Evolutionary conservation across 306 rosid species (phyloP), one percentile per base, ranked within the genome.

Genomic region (Hippophae tibetana): DNA sequence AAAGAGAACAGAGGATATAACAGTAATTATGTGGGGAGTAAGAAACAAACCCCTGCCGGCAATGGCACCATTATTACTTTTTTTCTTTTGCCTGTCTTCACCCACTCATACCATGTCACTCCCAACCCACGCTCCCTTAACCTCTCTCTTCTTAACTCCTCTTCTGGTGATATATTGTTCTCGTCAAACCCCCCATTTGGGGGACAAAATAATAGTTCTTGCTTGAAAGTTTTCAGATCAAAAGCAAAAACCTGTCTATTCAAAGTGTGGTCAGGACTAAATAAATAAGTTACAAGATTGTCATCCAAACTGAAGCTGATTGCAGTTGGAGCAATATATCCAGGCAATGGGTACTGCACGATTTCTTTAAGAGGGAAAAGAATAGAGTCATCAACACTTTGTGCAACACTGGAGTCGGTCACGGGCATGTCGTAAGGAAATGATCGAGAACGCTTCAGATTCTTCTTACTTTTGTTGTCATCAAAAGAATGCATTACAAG

Each of bases 101-200:
- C 80, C 99, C 99, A 92, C 68, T 92, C 99, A 49, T 88, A 92
- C 58, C 86, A 77, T 0, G 99, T 92, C 53, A 92, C 99, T 66
- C 96, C 99, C 72, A 88, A 73, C 63, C 99, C 96, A 0, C 96
- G 89, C 73, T 88, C 99, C 78, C 95, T 82, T 82, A 77, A 74
- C 77, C 99, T 88, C 81, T 92, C 99, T 78, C 96, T 80, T 87
- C 98, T 81, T 78, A 88, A 67, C 72, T 88, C 85, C 78, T 88
- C 96, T 71, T 92, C 96, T 0, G 89, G 79, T 31, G 99, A 81
- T 65, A 88, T 81, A 67, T 87, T 87, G 57, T 85, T 80, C 76
- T 92, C 96, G 40, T 85, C 96, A 11, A 85, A 77, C 60, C 96
- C 99, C 6, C 95, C 99, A 64, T 84, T 86, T 0, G 86, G 95